phyloP scores from a whole-genome alignment of 176 grass and related monocot species.

The Chloris gayana region DNA sequence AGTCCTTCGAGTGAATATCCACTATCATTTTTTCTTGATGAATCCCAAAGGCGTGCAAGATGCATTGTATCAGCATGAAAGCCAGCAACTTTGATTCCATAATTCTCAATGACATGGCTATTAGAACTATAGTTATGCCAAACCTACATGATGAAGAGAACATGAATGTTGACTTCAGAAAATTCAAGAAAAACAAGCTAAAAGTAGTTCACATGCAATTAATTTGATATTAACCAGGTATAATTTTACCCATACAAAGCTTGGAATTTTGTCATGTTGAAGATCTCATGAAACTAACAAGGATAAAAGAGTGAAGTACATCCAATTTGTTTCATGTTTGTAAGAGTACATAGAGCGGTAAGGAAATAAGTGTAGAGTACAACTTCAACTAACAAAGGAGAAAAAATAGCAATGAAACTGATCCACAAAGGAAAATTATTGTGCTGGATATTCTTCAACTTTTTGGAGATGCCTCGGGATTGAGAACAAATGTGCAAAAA shows the following conservation, averaged over 20 bases:
- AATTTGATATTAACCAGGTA: constrained; percentile 13
- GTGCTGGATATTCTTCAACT: too few species aligned
- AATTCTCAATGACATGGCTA: constrained; percentile 83
- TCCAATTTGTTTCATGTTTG: constrained; percentile 32
- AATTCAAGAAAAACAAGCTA: constrained; percentile 37
- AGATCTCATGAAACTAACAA: neutral
- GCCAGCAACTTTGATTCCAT: constrained; percentile 73
- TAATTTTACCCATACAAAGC: neutral
- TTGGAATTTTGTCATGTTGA: neutral
- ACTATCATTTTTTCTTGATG: constrained; percentile 72
- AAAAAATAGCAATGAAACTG: constrained; percentile 19
- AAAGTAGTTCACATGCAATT: constrained; percentile 21
- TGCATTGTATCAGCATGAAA: constrained; percentile 99
- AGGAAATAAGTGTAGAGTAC: neutral
- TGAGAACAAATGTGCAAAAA: too few species aligned
- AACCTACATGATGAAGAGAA: constrained; percentile 65
- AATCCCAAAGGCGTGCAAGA: constrained; percentile 92
- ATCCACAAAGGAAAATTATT: neutral
- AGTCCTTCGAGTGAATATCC: constrained; percentile 97
- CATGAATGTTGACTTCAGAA: constrained; percentile 22
- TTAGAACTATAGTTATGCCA: constrained; percentile 99
- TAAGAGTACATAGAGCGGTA: constrained; percentile 5
- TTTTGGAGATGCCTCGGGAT: too few species aligned
- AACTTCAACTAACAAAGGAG: constrained; percentile 13
- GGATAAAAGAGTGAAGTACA: constrained; percentile 19